phyloP scores from a whole-genome alignment of 73 alveolate species.

The Blepharisma japonicum region DNA sequence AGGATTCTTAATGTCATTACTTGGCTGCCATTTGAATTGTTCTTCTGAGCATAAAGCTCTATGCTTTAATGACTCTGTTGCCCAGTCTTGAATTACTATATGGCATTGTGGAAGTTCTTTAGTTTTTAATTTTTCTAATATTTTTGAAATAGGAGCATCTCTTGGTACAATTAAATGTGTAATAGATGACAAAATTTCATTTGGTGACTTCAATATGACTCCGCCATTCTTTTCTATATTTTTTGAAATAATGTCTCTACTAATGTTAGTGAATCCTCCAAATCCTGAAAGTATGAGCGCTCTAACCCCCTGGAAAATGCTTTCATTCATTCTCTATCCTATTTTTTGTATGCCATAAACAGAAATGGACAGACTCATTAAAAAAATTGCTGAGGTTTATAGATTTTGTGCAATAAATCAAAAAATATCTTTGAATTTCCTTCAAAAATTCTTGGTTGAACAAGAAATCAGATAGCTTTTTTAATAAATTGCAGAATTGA shows the following conservation, averaged over 20 bases:
- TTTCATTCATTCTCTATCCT: background rate
- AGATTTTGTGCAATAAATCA: no score
- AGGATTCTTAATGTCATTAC: no score
- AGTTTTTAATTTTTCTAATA: background rate
- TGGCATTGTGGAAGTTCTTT: slow-evolving; percentile 16
- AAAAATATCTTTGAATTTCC: no score
- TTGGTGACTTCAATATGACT: background rate
- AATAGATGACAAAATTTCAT: background rate
- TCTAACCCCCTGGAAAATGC: background rate
- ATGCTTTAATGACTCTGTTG: background rate
- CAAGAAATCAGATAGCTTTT: no score
- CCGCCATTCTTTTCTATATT: slow-evolving; percentile 14
- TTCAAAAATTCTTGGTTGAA: no score
- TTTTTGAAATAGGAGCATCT: background rate
- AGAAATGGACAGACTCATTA: no score
- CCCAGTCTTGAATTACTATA: slow-evolving; percentile 12
- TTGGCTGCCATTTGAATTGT: no score
- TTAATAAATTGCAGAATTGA: no score
- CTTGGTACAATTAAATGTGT: slow-evolving; percentile 23
- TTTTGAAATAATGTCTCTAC: background rate
- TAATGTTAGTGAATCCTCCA: slow-evolving; percentile 3
- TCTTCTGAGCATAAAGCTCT: background rate
- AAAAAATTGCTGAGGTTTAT: no score
- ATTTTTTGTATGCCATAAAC: no score
- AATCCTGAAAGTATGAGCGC: background rate